Percentiles rank a stretch among this genome's conserved stretches.
phyloP scores from a whole-genome alignment of 2,329 filamentous ascomycete species.

The Colletotrichum costaricense region DNA sequence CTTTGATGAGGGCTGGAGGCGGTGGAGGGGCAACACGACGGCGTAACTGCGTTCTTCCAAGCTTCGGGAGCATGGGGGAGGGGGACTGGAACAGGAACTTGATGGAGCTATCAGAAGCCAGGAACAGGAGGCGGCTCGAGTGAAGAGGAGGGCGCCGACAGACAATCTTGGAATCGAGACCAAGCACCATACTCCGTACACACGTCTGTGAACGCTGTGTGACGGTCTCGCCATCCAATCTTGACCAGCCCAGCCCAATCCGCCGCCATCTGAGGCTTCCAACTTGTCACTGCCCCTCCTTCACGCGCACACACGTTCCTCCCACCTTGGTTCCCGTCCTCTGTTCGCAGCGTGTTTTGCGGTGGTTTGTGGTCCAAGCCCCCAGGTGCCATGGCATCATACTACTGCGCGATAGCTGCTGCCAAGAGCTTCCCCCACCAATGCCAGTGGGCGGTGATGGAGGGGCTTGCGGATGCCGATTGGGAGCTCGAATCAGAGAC shows the following conservation, averaged over 20 bases:
- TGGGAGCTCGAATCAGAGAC: conserved; percentile 29
- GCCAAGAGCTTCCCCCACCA: conserved; percentile 34
- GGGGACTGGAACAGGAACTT: neutral
- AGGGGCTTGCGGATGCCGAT: conserved; percentile 34
- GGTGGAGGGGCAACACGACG: conserved; percentile 33
- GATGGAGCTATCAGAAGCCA: conserved; percentile 33
- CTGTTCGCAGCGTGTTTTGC: conserved; percentile 10
- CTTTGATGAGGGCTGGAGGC: conserved; percentile 13
- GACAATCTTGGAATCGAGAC: neutral
- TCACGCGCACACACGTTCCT: neutral
- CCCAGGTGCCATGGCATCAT: conserved; percentile 35
- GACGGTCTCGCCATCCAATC: neutral
- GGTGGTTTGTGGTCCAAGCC: conserved; percentile 31
- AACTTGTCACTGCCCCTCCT: conserved; percentile 22
- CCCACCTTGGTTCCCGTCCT: conserved; percentile 15
- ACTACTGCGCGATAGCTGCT: conserved; percentile 33
- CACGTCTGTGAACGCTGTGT: neutral
- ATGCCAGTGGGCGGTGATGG: conserved; percentile 24
- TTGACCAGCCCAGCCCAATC: conserved; percentile 18
- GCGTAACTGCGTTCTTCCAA: conserved; percentile 30
- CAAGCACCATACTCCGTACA: conserved; percentile 12
- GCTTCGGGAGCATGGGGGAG: conserved; percentile 18
- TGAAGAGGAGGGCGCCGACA: conserved; percentile 13
- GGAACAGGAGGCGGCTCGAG: conserved; percentile 10
- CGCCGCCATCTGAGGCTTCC: conserved; percentile 27